Conservation (phyloP, 768 basidiomycete species). For the Baorangia bicolor region DNA sequence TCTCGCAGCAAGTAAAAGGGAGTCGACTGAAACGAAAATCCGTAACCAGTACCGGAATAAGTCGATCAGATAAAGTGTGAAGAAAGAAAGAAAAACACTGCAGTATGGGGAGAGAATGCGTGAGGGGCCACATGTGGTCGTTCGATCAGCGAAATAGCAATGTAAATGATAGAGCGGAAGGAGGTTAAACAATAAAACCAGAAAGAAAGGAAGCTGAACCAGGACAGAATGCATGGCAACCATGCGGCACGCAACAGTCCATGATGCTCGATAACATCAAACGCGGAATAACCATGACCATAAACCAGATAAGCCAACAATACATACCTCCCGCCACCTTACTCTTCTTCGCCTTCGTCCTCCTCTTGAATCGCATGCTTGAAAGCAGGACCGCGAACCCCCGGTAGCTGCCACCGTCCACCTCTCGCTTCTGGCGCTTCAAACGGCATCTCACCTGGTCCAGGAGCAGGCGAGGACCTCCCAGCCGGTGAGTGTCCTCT, state of each 20-base stretch:
- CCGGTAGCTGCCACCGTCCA: constrained; percentile 68
- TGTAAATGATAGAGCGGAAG: constrained; percentile 8
- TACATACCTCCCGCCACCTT: constrained; percentile 9
- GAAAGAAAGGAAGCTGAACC: neutral
- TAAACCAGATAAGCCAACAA: constrained; percentile 5
- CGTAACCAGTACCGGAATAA: constrained; percentile 24
- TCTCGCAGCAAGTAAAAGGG: constrained; percentile 1
- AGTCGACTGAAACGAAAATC: constrained; percentile 10
- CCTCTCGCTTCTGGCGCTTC: constrained; percentile 51
- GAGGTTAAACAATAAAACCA: constrained; percentile 4
- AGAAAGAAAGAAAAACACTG: neutral
- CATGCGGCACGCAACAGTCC: constrained; percentile 6
- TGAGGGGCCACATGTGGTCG: constrained; percentile 3
- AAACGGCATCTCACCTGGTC: constrained; percentile 41
- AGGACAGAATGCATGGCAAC: constrained; percentile 4
- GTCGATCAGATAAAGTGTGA: constrained; percentile 3
- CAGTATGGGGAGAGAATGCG: constrained; percentile 3
- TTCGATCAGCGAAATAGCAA: constrained; percentile 16
- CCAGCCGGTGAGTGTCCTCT: constrained; percentile 62
- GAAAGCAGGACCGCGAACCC: constrained; percentile 69
- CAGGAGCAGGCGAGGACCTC: constrained; percentile 57
- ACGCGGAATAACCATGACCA: constrained; percentile 6
- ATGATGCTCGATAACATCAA: constrained; percentile 13
- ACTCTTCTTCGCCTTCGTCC: constrained; percentile 81
- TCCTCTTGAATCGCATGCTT: constrained; percentile 77